These are phyloP conservation scores for Wickerhamomyces pijperi DNA, from an alignment of 805 yeast species.

Conservation along the genomic window DNA sequence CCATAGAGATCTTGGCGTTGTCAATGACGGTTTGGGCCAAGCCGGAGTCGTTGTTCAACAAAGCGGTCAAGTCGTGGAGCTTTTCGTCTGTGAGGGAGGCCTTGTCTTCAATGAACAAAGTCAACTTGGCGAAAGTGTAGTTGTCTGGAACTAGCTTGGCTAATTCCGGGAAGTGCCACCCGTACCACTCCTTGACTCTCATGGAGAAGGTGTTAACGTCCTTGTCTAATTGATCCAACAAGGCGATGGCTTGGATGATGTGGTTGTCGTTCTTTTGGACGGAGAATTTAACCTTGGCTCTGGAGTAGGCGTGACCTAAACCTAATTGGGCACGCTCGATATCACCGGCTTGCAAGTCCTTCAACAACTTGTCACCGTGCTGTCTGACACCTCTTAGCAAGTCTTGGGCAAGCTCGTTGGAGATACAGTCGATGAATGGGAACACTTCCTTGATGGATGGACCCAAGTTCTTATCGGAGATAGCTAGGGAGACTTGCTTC, in stretches of 20 bases:
- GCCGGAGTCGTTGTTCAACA: constrained; percentile 77
- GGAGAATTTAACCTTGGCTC: constrained; percentile 97
- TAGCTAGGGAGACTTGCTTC: constrained; percentile 66
- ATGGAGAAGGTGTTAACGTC: constrained; percentile 96
- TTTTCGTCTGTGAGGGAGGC: constrained; percentile 68
- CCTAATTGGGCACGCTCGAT: constrained; percentile 97
- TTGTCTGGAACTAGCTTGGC: constrained; percentile 98
- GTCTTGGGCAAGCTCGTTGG: constrained; percentile 91
- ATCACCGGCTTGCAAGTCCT: constrained; percentile 90
- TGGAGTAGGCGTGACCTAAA: constrained; percentile 96
- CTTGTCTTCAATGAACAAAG: constrained; percentile 79
- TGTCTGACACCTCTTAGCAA: constrained; percentile 89
- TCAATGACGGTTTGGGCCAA: constrained; percentile 85
- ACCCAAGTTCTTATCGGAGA: constrained; percentile 90
- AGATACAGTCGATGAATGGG: constrained; percentile 81
- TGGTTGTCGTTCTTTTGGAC: constrained; percentile 99
- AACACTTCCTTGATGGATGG: constrained; percentile 89
- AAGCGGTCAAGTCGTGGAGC: constrained; percentile 82
- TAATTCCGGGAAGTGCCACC: constrained; percentile 97
- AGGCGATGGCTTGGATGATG: constrained; percentile 95
- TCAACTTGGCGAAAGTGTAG: constrained; percentile 89
- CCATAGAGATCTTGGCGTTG: constrained; percentile 96
- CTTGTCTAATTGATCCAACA: constrained; percentile 91
- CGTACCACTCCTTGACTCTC: constrained; percentile 99
- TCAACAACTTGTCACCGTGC: constrained; percentile 79